Conservation (phyloP, 371 early-diverging fungal species). For the Mortierella sp. region DNA sequence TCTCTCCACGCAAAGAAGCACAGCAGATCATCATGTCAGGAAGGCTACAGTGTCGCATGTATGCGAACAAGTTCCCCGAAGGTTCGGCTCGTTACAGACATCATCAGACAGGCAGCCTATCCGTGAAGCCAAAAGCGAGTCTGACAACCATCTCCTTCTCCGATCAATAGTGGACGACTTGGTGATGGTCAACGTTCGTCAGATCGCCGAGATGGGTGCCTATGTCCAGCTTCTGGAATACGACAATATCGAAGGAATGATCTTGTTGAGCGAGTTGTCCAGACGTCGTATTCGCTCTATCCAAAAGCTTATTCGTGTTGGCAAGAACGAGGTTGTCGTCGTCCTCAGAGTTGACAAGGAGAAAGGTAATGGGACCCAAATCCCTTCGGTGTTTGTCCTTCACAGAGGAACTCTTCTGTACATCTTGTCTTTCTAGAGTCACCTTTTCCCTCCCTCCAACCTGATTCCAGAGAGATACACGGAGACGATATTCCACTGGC, state of each 20-base stretch:
- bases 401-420: too few relatives aligned
- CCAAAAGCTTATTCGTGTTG: conserved; percentile 97
- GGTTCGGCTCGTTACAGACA: conserved; percentile 22
- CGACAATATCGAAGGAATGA: conserved; percentile 97
- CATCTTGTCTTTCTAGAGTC: too few relatives aligned
- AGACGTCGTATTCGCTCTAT: conserved; percentile 98
- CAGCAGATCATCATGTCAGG: conserved; percentile 41
- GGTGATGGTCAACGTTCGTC: conserved; percentile 98
- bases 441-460: too few relatives aligned
- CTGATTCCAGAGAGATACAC: too few relatives aligned
- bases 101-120: background rate
- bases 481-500: too few relatives aligned
- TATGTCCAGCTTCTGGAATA: conserved; percentile 95
- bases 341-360: conserved; percentile 99
- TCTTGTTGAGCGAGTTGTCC: conserved; percentile 95
- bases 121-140: background rate
- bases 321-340: conserved; percentile 96
- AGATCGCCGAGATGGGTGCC: conserved; percentile 98
- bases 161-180: conserved; percentile 84
- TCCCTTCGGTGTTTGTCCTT: too few relatives aligned
- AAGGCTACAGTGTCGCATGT: conserved; percentile 86
- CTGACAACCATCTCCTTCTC: background rate
- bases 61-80: conserved; percentile 96
- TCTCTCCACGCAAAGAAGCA: too few relatives aligned
- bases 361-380: conserved; percentile 81